Evolutionary conservation across 2,329 filamentous ascomycete genomes (phyloP).

Genomic region (Fonsecaea monophora): DNA sequence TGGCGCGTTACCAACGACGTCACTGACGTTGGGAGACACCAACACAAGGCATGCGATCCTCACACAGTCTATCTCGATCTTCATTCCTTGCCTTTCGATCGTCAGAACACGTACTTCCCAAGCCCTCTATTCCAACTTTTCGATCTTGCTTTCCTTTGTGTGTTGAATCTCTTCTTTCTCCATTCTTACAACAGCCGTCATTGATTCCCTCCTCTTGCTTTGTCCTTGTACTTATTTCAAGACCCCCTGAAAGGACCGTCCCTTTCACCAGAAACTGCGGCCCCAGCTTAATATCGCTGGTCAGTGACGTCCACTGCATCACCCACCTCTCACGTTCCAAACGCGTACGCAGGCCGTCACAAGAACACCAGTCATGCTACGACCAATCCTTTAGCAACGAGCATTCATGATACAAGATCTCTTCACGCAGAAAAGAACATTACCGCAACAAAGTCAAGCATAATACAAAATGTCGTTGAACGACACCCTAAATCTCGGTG

Average conservation of each 20-base stretch:
- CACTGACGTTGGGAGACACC: constrained; percentile 7
- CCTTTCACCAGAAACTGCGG: background rate
- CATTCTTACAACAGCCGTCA: constrained; percentile 18
- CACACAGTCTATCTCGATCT: constrained; percentile 13
- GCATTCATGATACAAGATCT: constrained; percentile 1
- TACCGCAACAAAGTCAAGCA: background rate
- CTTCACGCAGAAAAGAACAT: background rate
- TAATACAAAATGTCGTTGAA: constrained; percentile 33
- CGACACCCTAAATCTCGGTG: constrained; percentile 28
- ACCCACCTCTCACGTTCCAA: background rate
- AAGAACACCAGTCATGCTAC: constrained; percentile 23
- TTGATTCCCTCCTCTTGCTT: constrained; percentile 10
- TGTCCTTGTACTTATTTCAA: constrained; percentile 21
- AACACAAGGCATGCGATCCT: constrained; percentile 3
- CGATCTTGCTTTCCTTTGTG: constrained; percentile 14
- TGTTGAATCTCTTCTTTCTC: constrained; percentile 16
- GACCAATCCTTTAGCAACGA: constrained; percentile 13
- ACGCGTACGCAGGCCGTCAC: background rate
- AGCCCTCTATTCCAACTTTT: constrained; percentile 24
- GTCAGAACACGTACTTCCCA: background rate
- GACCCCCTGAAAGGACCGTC: constrained; percentile 11
- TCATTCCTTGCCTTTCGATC: background rate
- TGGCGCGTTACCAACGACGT: constrained; percentile 6
- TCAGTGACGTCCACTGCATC: background rate
- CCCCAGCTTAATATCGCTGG: background rate